Conservation (phyloP, 768 basidiomycete species). For the Amylocystis lapponica region DNA sequence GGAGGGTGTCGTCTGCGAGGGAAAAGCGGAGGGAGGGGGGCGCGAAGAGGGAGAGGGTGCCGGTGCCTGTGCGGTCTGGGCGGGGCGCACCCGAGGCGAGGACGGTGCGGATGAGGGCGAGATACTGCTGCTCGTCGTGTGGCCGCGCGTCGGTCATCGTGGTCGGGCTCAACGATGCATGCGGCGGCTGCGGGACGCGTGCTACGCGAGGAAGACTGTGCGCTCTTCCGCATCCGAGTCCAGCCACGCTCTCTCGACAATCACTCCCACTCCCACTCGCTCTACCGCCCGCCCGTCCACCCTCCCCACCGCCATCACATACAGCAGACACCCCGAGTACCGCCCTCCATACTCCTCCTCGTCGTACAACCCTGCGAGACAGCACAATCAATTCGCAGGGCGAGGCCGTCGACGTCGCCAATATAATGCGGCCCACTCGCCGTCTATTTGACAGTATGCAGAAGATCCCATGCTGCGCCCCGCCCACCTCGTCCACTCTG, state of each 20-base stretch:
- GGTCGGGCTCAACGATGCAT: too few relatives aligned
- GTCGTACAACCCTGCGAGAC: too few relatives aligned
- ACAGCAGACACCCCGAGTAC: background rate
- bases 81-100: conserved; percentile 72
- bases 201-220: too few relatives aligned
- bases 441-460: too few relatives aligned
- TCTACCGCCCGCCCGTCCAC: background rate
- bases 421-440: background rate
- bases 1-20: conserved; percentile 67
- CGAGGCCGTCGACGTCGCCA: too few relatives aligned
- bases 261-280: background rate
- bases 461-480: too few relatives aligned
- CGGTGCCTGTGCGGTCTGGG: conserved; percentile 92
- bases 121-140: conserved; percentile 90
- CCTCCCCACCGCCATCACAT: background rate
- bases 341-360: too few relatives aligned
- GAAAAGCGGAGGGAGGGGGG: conserved; percentile 89
- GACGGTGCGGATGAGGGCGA: conserved; percentile 72
- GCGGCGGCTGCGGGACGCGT: too few relatives aligned
- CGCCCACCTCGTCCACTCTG: background rate
- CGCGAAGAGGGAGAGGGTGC: conserved; percentile 88
- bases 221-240: background rate
- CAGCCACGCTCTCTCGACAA: background rate
- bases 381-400: too few relatives aligned
- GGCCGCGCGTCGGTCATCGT: background rate